Evolutionary conservation across 1,284 basidiomycete species (phyloP), one percentile per base, ranked within the genome.

Genomic region (Irpex lacteus): DNA sequence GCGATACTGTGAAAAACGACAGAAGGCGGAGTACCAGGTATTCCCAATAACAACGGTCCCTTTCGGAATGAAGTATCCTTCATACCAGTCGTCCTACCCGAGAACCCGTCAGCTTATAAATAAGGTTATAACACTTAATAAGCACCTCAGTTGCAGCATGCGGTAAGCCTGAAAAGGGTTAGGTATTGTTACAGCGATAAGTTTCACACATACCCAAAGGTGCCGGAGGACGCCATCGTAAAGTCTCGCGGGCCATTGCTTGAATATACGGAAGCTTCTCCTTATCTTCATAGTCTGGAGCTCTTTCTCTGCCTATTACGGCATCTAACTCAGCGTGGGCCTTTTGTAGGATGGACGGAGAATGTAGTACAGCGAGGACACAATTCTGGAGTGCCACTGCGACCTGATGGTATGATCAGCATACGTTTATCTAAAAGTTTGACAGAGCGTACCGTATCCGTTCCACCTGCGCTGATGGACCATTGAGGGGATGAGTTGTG

Each of bases 261-360:
- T 7, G 15, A 11, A 63, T 44, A 18, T 63, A 63, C 47, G 62
- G 56, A 13, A 63, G 57, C 5, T 18, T 4, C 4, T 26, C 49
- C 5, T 11, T 32, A 44, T 63, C 62, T 15, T 50, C 11, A 21
- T 59, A n/a, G 5, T 32, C 34, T 11, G 62, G 62, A 9, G 57
- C 18, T 6, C 57, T 11, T 21, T 59, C 62, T 8, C 40, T 11
- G 2, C 62, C 62, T 9, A 52, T 44, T 13, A 59, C 62, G 15
- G 18, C 9, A 32, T 59, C 47, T 15, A 59, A 5, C 49, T 59
- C 62, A 9, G 57, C 62, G 9, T 63, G 61, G 5, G 62, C 57
- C 19, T 59, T 59, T 2, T 11, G 36, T 19, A 52, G 40, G 8
- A 53, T 32, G 13, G 59, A 56, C 7, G 56, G 56, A 18, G 57